phyloP scores from a whole-genome alignment of 2,329 filamentous ascomycete genomes.

The Zymoseptoria tritici region DNA sequence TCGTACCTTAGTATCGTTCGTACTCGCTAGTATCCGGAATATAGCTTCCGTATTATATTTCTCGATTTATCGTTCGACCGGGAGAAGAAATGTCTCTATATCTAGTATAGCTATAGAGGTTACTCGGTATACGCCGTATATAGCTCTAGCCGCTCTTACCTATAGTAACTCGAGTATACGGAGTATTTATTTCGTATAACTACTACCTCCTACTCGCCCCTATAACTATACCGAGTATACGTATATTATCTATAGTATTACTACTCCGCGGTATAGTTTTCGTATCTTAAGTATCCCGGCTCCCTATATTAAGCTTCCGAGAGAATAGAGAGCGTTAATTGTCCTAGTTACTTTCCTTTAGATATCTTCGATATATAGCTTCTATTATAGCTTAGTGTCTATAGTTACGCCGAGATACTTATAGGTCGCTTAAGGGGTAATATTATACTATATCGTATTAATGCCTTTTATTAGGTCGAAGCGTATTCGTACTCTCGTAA shows the following conservation, averaged over 20 bases:
- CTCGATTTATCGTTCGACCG: slow-evolving; percentile 2
- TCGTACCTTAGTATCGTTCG: neutral
- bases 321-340: neutral
- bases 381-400: slow-evolving; percentile 4
- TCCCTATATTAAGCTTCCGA: slow-evolving; percentile 1
- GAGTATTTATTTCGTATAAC: slow-evolving; percentile 2
- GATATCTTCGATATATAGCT: slow-evolving; percentile 1
- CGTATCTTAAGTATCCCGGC: slow-evolving; percentile 1
- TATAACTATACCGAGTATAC: slow-evolving; percentile 3
- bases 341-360: slow-evolving; percentile 3
- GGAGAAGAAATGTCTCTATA: slow-evolving; percentile 3
- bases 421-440: neutral
- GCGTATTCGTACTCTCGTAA: neutral
- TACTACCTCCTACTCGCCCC: neutral
- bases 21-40: slow-evolving; percentile 1
- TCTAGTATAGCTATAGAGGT: slow-evolving; percentile 5
- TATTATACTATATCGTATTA: slow-evolving; percentile 3
- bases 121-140: slow-evolving; percentile 1
- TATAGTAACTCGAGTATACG: slow-evolving; percentile 2
- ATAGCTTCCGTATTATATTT: slow-evolving; percentile 3
- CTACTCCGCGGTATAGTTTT: slow-evolving; percentile 3
- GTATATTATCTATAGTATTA: slow-evolving; percentile 4
- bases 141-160: slow-evolving; percentile 5
- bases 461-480: slow-evolving; percentile 1
- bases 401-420: slow-evolving; percentile 2